phyloP scores from a whole-genome alignment of 1,139 yeast species.

The Geotrichum fermentans region DNA sequence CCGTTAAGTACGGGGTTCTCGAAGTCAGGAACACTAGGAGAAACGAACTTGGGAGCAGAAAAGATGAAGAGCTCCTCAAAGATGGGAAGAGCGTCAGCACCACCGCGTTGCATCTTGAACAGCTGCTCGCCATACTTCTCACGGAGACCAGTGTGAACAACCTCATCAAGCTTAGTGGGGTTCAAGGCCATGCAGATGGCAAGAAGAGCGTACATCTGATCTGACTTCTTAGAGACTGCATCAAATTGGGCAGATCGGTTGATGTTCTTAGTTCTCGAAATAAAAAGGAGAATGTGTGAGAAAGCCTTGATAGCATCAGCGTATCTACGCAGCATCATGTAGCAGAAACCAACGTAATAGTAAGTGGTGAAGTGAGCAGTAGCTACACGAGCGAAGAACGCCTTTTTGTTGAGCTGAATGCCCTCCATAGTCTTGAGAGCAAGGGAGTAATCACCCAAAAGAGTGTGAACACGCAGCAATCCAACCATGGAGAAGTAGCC shows the following conservation, averaged over 20 bases:
- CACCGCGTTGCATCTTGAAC: constrained; percentile 42
- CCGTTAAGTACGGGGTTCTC: constrained; percentile 34
- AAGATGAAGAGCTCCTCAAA: constrained; percentile 45
- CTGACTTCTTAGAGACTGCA: constrained; percentile 45
- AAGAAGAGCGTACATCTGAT: constrained; percentile 48
- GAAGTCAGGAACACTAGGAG: constrained; percentile 40
- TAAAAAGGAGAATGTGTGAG: constrained; percentile 44
- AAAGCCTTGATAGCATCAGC: constrained; percentile 48
- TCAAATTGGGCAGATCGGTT: constrained; percentile 45
- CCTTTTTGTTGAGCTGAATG: constrained; percentile 44
- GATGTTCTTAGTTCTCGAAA: constrained; percentile 45
- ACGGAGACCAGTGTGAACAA: constrained; percentile 41
- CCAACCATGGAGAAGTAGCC: constrained; percentile 50
- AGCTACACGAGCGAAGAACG: constrained; percentile 44
- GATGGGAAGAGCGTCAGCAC: constrained; percentile 40
- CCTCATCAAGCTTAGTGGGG: constrained; percentile 46
- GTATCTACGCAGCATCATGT: constrained; percentile 47
- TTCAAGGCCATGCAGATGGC: constrained; percentile 45
- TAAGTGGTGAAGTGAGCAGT: constrained; percentile 48
- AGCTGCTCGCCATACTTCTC: constrained; percentile 48
- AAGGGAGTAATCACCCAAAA: constrained; percentile 46
- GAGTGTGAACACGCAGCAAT: constrained; percentile 45
- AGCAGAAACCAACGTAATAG: constrained; percentile 49
- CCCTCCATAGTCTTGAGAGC: constrained; percentile 48
- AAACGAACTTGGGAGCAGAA: constrained; percentile 48